phyloP scores from a whole-genome alignment of 495 filamentous ascomycete species.

The Penicillium maclennaniae region DNA sequence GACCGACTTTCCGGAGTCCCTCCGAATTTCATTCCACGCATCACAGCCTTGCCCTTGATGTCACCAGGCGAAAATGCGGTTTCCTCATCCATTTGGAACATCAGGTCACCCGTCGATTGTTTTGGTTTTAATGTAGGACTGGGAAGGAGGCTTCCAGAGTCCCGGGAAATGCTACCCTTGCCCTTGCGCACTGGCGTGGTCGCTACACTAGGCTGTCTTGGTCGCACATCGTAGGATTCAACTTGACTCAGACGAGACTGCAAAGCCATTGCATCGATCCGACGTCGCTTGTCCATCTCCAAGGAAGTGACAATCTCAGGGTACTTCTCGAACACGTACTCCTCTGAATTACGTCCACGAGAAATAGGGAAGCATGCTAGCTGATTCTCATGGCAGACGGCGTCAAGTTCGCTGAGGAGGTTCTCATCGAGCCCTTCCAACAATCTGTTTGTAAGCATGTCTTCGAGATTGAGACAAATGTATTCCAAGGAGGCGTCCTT shows the following conservation, averaged over 20 bases:
- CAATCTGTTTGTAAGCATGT: conserved; percentile 79
- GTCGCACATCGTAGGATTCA: conserved; percentile 46
- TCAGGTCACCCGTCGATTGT: conserved; percentile 67
- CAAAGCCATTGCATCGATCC: conserved; percentile 58
- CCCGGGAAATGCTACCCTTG: conserved; percentile 44
- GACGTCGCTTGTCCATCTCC: conserved; percentile 50
- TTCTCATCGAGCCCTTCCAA: conserved; percentile 86
- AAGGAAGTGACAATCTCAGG: conserved; percentile 56
- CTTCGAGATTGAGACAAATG: conserved; percentile 83
- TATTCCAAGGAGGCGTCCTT: conserved; percentile 88
- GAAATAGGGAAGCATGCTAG: conserved; percentile 68
- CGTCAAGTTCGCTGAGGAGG: conserved; percentile 71
- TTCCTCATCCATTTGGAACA: conserved; percentile 96
- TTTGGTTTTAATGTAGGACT: conserved; percentile 63
- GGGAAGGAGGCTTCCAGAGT: conserved; percentile 37
- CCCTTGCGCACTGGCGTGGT: conserved; percentile 54
- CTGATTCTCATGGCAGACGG: conserved; percentile 77
- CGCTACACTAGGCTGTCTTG: conserved; percentile 40
- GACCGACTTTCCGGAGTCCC: conserved; percentile 16
- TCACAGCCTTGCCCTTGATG: conserved; percentile 30
- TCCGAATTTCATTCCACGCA: conserved; percentile 21
- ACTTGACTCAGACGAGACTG: conserved; percentile 56
- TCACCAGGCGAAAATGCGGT: conserved; percentile 28
- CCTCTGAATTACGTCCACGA: conserved; percentile 67
- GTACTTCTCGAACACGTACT: conserved; percentile 65